Conservation (phyloP, 352 stramenopile species). For the Albugo laibachii region DNA sequence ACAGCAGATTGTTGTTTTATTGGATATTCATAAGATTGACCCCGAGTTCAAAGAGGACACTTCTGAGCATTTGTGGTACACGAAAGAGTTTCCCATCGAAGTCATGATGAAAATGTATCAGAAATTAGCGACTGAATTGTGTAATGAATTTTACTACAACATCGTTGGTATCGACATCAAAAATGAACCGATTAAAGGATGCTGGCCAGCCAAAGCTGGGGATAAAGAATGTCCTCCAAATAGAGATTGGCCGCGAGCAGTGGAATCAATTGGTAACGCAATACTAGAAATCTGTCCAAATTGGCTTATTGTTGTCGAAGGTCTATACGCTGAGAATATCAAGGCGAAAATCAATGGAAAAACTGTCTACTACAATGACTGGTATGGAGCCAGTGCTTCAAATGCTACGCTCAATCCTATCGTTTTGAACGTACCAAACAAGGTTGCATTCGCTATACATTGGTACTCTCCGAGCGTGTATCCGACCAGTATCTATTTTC, state of each 20-base stretch:
- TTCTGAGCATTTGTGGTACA: conserved; percentile 62
- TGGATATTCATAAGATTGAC: conserved; percentile 76
- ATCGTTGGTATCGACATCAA: conserved; percentile 72
- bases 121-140: conserved; percentile 41
- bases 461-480: conserved; percentile 48
- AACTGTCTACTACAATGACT: conserved; percentile 43
- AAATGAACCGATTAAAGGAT: conserved; percentile 54
- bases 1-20: conserved; percentile 55
- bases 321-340: conserved; percentile 38
- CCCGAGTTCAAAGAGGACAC: conserved; percentile 43
- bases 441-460: conserved; percentile 64
- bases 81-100: conserved; percentile 21
- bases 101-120: conserved; percentile 50
- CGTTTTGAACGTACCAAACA: conserved; percentile 28
- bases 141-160: conserved; percentile 64
- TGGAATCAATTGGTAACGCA: conserved; percentile 41
- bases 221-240: conserved; percentile 17
- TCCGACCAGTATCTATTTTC: conserved; percentile 47
- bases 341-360: conserved; percentile 37
- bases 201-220: conserved; percentile 18
- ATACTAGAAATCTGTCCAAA: conserved; percentile 41
- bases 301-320: conserved; percentile 61
- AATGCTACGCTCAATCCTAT: conserved; percentile 25
- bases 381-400: conserved; percentile 39
- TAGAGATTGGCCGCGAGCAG: conserved; percentile 49